phyloP scores from a whole-genome alignment of 2,329 filamentous ascomycete species.

The Didymellaceae sp. region DNA sequence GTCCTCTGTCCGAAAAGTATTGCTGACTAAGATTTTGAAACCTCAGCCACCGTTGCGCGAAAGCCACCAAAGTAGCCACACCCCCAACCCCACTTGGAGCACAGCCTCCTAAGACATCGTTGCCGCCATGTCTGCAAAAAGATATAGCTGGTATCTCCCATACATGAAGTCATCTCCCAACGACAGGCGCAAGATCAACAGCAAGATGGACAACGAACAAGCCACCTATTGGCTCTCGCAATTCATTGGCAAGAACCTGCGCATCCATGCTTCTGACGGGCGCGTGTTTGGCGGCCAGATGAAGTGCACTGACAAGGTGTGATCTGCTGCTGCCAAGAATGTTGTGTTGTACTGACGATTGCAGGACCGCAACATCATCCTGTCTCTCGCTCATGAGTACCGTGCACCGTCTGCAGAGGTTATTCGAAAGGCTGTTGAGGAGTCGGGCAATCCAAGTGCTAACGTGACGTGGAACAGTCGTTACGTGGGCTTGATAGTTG shows the following conservation, averaged over 20 bases:
- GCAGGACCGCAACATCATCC: slow-evolving; percentile 86
- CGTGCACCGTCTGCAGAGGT: slow-evolving; percentile 67
- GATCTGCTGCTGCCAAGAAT: slow-evolving; percentile 35
- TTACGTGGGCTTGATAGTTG: slow-evolving; percentile 86
- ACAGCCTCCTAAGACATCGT: slow-evolving; percentile 16
- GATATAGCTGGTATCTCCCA: slow-evolving; percentile 31
- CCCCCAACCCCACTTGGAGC: slow-evolving; percentile 13
- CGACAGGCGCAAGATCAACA: slow-evolving; percentile 1
- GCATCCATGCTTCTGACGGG: slow-evolving; percentile 79
- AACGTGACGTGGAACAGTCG: slow-evolving; percentile 78
- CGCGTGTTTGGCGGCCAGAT: slow-evolving; percentile 90
- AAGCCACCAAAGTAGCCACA: slow-evolving; percentile 14
- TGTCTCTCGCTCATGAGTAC: slow-evolving; percentile 88
- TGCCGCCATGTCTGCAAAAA: slow-evolving; percentile 11
- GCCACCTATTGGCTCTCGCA: slow-evolving; percentile 65
- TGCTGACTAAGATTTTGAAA: slow-evolving; percentile 15
- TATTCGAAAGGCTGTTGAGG: slow-evolving; percentile 45
- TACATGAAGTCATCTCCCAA: slow-evolving; percentile 19
- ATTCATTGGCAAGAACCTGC: slow-evolving; percentile 78
- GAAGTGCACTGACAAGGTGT: slow-evolving; percentile 91
- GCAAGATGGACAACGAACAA: slow-evolving; percentile 58
- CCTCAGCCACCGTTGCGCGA: slow-evolving; percentile 9
- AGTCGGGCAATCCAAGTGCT: slow-evolving; percentile 53
- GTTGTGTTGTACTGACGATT: not conserved
- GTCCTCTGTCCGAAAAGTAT: slow-evolving; percentile 19